Conservation (phyloP, 2,329 filamentous ascomycete species). For the Scytalidium lignicola region DNA sequence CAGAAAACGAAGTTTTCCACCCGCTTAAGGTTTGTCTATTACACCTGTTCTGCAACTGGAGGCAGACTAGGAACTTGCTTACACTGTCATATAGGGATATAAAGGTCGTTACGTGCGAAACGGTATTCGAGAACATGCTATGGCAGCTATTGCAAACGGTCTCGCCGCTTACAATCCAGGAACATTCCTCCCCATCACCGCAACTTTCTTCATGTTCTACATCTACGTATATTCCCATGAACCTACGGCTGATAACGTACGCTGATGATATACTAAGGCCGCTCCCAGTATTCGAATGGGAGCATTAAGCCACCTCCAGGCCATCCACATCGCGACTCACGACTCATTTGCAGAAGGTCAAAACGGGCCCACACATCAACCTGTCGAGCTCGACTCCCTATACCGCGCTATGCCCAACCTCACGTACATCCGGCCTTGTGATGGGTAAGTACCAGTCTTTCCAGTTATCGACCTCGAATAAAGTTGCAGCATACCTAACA, state of each 20-base stretch:
- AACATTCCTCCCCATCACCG: conserved; percentile 53
- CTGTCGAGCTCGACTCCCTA: conserved; percentile 48
- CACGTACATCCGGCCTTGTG: conserved; percentile 54
- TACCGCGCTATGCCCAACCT: conserved; percentile 59
- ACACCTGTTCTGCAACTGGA: conserved; percentile 31
- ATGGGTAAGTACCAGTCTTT: too few relatives aligned
- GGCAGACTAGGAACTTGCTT: conserved; percentile 48
- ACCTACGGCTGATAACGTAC: conserved; percentile 55
- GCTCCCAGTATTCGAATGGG: conserved; percentile 50
- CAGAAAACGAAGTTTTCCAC: too few relatives aligned
- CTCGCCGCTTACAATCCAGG: conserved; percentile 51
- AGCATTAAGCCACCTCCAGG: conserved; percentile 47
- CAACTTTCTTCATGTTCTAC: conserved; percentile 61
- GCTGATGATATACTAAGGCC: too few relatives aligned
- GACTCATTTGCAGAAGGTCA: conserved; percentile 55
- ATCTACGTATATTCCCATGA: conserved; percentile 52
- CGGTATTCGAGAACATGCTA: conserved; percentile 58
- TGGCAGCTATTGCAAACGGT: conserved; percentile 53
- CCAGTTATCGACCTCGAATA: too few relatives aligned
- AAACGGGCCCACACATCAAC: conserved; percentile 58
- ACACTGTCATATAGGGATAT: conserved; percentile 48
- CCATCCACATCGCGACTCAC: conserved; percentile 56
- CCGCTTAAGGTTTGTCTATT: too few relatives aligned
- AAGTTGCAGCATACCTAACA: too few relatives aligned
- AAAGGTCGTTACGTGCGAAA: conserved; percentile 56